A percentile compares a stretch with the other conserved stretches of the same genome.
Evolutionary conservation across 2,329 filamentous ascomycete species (phyloP).

Genomic region (Aspergillus aculeatus): DNA sequence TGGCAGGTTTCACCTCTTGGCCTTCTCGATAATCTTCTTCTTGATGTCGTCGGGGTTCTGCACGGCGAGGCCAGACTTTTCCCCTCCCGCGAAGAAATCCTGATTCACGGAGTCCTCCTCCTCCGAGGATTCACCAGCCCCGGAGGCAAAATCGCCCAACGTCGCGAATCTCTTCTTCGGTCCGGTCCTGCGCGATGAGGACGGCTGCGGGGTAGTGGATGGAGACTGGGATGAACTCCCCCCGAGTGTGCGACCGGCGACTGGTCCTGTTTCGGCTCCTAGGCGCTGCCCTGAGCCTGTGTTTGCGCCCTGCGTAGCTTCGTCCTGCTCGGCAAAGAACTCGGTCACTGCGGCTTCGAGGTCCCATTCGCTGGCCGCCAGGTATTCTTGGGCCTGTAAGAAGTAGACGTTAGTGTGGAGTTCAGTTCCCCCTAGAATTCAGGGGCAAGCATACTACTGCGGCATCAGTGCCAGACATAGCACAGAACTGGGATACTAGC

Average conservation of each 20-base stretch:
- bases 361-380: constrained; percentile 66
- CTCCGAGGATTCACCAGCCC: constrained; percentile 45
- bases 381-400: constrained; percentile 64
- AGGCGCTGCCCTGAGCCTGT: constrained; percentile 25
- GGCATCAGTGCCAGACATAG: constrained; percentile 54
- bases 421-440: background rate
- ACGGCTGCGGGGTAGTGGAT: constrained; percentile 29
- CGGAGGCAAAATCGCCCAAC: constrained; percentile 44
- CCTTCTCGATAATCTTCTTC: constrained; percentile 52
- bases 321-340: constrained; percentile 56
- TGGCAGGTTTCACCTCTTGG: constrained; percentile 31
- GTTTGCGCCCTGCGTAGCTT: constrained; percentile 35
- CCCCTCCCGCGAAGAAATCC: constrained; percentile 64
- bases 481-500: constrained; percentile 54
- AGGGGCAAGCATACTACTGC: constrained; percentile 44
- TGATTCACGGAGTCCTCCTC: constrained; percentile 54
- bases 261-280: constrained; percentile 23
- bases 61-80: constrained; percentile 67
- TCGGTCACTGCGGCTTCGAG: constrained; percentile 61
- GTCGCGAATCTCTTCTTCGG: constrained; percentile 50
- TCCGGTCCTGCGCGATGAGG: constrained; percentile 26
- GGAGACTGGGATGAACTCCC: constrained; percentile 32
- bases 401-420: constrained; percentile 1
- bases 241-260: constrained; percentile 35
- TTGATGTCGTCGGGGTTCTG: constrained; percentile 61